Evolutionary conservation across 2,329 filamentous ascomycete species (phyloP), one percentile per base, ranked within the genome.

Genomic region (Penicillium sp.): DNA sequence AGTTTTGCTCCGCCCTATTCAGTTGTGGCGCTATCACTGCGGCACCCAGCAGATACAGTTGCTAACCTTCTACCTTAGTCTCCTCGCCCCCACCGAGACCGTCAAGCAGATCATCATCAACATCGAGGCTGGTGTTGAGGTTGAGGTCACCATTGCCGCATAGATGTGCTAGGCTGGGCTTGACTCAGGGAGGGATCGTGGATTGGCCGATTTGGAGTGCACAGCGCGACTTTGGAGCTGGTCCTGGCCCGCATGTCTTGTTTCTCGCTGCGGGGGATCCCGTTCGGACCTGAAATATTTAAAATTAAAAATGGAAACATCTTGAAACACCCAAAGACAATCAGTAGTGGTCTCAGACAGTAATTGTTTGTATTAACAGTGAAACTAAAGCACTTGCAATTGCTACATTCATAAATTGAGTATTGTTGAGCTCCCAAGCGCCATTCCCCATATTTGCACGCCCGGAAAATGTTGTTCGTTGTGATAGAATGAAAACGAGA

Each of bases 11-110:
- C 4, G 10, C 43, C 37, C 31, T 30, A 19, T 33, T 16, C 0
- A n/a, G 11, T n/a, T 11, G 14, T 6, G 11, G 48, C 30, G 16
- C 35, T 14, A 22, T 38, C 36, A 40, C 10, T 17, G 10, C 19
- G 3, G 11, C 6, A 31, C 11, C 10, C 35, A 14, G 3, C 16
- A 19, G 35, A 41, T 37, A 9, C 30, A 37, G 31, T 52, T 35
- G 50, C 65, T 67, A 46, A 67, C 52, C 28, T 28, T 28, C 9
- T 40, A 57, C 43, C 11, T n/a, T 25, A 89, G 87, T 80, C 84
- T 99, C 68, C 92, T 95, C 82, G 94, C 94, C 72, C 94, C 94
- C 62, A 99, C 94, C 74, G 94, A 99, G 87, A 78, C 76, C 49
- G 76, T 81, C 61, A 80, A 80, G 73, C 76, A 78, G 73, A 79